A percentile compares a stretch with the other conserved stretches of the same genome.
These are phyloP conservation scores for Schoenoplectus tabernaemontani DNA, from an alignment of 202 grass and related monocot genomes.

Conservation along the genomic window DNA sequence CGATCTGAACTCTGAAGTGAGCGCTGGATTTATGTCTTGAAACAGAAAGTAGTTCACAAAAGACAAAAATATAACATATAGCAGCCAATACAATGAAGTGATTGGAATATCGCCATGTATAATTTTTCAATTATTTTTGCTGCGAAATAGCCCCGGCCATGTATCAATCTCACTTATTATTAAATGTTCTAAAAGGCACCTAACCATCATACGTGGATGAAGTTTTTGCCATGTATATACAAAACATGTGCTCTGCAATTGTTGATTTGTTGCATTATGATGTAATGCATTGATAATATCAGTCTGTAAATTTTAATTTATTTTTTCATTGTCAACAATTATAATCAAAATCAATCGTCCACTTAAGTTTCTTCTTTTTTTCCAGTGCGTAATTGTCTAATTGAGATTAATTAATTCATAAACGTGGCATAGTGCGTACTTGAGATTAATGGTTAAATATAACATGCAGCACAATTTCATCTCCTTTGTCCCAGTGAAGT, in stretches of 20 bases:
- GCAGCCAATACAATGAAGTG: neutral
- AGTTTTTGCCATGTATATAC: neutral
- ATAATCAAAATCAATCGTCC: neutral
- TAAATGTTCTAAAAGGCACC: neutral
- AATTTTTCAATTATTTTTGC: neutral
- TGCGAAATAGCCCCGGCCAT: neutral
- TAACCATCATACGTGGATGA: neutral
- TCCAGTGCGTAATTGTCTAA: neutral
- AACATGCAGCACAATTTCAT: neutral
- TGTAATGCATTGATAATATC: neutral
- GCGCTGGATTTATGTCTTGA: neutral
- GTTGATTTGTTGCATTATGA: neutral
- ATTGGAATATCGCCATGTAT: neutral
- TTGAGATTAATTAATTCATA: neutral
- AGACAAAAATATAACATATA: neutral
- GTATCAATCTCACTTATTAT: neutral
- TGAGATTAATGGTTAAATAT: too few relatives aligned
- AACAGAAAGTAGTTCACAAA: conserved; percentile 4
- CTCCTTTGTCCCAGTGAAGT: neutral
- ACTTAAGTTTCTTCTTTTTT: neutral
- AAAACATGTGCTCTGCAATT: neutral
- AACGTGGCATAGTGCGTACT: neutral
- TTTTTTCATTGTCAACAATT: neutral
- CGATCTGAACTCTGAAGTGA: neutral
- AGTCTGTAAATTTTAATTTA: neutral